Base-by-base conservation (phyloP, 805 yeast genomes). In the Lipomyces starkeyi region DNA sequence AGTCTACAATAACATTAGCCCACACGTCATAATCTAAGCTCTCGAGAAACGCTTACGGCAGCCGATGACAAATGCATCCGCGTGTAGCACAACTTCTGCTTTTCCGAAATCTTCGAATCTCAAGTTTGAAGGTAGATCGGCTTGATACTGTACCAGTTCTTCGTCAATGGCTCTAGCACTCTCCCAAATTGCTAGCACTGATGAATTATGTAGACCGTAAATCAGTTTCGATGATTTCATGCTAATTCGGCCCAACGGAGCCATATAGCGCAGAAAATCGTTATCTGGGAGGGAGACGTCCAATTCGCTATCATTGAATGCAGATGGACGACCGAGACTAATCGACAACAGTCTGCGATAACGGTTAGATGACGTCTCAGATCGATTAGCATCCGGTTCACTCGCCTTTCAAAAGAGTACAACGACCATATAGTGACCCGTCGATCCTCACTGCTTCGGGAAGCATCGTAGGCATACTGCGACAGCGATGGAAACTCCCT, bases 21-120 rank as follows among this genome's bases (percentile, higher is more conserved):
- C 3, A 9, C 22, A 5, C 4, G 25, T n/a, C 20, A n/a, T 22
- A 17, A 25, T 8, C 13, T 27, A 17, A 34, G 55, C 22, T 61
- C 35, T 37, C 32, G 6, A 37, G 25, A 17, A 7, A 17, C 52
- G 64, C 71, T 57, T 59, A 68, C 71, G 72, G 54, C 65, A 53
- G 9, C 72, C 72, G 35, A 69, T 69, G 9, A 53, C 70, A 61
- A 67, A 63, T 20, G 72, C 72, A 40, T 67, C 72, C 8, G 66
- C 71, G 47, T 69, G 70, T n/a, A 66, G 43, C 20, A 59, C 61
- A 5, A 66, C 63, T 22, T 64, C 70, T 6, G 72, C 67, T 22
- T 65, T 65, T n/a, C 71, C 71, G 49, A 63, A 67, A 61, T 69
- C 67, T 20, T 67, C 72, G 58, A 69, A 69, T 11, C 59, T 5